Conservation (phyloP, 2,329 filamentous ascomycete genomes). For the Rosellinia necatrix region DNA sequence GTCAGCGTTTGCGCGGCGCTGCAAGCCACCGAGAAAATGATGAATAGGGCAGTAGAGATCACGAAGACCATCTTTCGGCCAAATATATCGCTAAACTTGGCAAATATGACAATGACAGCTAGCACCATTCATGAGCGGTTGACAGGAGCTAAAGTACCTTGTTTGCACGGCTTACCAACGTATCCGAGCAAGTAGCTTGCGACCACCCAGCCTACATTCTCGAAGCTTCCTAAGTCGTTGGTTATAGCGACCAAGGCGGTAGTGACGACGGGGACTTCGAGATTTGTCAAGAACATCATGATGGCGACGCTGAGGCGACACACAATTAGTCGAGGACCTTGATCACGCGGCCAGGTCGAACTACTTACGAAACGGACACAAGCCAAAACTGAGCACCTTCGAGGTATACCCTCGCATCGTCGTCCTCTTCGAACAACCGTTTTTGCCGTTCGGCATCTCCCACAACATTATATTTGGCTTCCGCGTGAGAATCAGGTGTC, state of each 20-base stretch:
- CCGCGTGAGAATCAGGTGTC: not conserved
- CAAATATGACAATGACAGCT: not conserved
- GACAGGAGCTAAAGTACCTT: not conserved
- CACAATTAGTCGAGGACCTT: not conserved
- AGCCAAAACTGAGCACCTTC: not conserved
- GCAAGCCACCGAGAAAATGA: not conserved
- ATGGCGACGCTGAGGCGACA: not conserved
- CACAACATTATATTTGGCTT: not conserved
- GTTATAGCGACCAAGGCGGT: slow-evolving; percentile 11
- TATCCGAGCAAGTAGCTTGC: slow-evolving; percentile 17
- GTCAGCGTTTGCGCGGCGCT: not conserved
- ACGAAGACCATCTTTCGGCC: not conserved
- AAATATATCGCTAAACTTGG: not conserved
- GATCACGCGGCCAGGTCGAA: not conserved
- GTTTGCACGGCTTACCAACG: slow-evolving; percentile 1
- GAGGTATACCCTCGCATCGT: not conserved
- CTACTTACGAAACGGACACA: not conserved
- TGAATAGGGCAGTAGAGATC: not conserved
- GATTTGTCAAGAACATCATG: slow-evolving; percentile 3
- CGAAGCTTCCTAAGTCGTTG: slow-evolving; percentile 11
- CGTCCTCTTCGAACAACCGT: not conserved
- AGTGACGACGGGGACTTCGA: slow-evolving; percentile 15
- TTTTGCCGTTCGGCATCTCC: not conserved
- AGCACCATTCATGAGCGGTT: not conserved
- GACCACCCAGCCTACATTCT: slow-evolving; percentile 11